These are phyloP conservation scores for Tricholoma hemisulphureum DNA, from an alignment of 768 basidiomycete genomes.

Conservation along the genomic window DNA sequence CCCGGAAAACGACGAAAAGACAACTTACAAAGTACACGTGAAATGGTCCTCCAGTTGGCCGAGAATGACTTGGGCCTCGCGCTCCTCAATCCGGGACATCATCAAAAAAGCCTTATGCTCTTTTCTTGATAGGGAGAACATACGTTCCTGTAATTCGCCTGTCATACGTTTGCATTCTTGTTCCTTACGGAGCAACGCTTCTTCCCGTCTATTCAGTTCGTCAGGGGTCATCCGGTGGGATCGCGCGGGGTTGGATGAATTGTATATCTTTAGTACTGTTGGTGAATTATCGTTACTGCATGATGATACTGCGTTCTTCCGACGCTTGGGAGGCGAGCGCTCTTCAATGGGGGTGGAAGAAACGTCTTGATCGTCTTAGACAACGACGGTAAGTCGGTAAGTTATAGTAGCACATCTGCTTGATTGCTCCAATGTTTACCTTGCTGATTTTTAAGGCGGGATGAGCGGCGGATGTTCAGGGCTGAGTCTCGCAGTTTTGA, in stretches of 20 bases:
- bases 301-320: constrained; percentile 4
- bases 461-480: constrained; percentile 25
- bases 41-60: constrained; percentile 61
- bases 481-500: constrained; percentile 5
- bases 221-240: constrained; percentile 39
- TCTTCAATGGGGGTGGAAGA: constrained; percentile 4
- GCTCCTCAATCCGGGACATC: constrained; percentile 41
- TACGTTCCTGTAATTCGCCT: constrained; percentile 41
- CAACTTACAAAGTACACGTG: constrained; percentile 63
- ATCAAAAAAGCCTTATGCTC: constrained; percentile 42
- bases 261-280: constrained; percentile 12
- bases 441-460: constrained; percentile 24
- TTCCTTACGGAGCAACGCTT: constrained; percentile 36
- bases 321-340: constrained; percentile 8
- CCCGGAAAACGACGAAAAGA: not conserved
- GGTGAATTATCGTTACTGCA: constrained; percentile 7
- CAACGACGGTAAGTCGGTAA: too few relatives aligned
- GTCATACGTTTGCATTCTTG: constrained; percentile 37
- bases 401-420: not conserved
- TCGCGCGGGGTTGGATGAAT: constrained; percentile 31
- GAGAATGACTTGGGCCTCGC: constrained; percentile 42
- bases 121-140: constrained; percentile 34
- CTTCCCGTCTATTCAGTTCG: constrained; percentile 40
- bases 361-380: constrained; percentile 3
- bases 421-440: not conserved